These are phyloP conservation scores for Zancudomyces culisetae DNA, from an alignment of 371 early-diverging fungal genomes.

Conservation along the genomic window DNA sequence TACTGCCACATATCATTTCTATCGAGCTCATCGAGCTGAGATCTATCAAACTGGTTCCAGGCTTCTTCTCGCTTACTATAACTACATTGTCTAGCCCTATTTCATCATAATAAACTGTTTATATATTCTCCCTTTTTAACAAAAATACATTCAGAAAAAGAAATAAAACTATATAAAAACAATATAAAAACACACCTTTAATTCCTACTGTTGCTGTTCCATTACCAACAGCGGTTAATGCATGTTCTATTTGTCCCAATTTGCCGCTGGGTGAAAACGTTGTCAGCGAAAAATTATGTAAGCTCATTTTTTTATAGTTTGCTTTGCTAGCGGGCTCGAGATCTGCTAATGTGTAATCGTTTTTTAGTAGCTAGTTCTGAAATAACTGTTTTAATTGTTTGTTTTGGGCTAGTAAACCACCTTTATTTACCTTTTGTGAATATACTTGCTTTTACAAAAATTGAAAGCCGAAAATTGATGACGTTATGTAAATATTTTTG, in stretches of 20 bases:
- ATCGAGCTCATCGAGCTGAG: constrained; percentile 78
- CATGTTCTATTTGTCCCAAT: constrained; percentile 98
- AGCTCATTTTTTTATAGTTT: constrained; percentile 11
- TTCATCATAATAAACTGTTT: not conserved
- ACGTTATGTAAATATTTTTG: too few species aligned
- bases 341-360: too few species aligned
- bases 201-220: constrained; percentile 96
- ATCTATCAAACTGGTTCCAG: constrained; percentile 81
- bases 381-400: not conserved
- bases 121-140: constrained; percentile 1
- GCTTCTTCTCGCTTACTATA: constrained; percentile 94
- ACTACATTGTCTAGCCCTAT: constrained; percentile 96
- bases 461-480: too few species aligned
- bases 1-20: constrained; percentile 67
- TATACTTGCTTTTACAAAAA: not conserved
- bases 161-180: constrained; percentile 4
- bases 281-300: constrained; percentile 92
- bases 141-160: not conserved
- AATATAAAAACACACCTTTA: constrained; percentile 47
- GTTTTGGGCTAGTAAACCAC: not conserved
- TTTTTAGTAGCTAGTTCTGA: not conserved
- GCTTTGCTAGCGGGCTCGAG: too few species aligned
- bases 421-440: not conserved
- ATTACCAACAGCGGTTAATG: constrained; percentile 83
- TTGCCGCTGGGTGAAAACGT: constrained; percentile 99